These are phyloP conservation scores for Pseudozyma tsukubaensis DNA, from an alignment of 1,284 basidiomycete genomes.

Conservation along the genomic window DNA sequence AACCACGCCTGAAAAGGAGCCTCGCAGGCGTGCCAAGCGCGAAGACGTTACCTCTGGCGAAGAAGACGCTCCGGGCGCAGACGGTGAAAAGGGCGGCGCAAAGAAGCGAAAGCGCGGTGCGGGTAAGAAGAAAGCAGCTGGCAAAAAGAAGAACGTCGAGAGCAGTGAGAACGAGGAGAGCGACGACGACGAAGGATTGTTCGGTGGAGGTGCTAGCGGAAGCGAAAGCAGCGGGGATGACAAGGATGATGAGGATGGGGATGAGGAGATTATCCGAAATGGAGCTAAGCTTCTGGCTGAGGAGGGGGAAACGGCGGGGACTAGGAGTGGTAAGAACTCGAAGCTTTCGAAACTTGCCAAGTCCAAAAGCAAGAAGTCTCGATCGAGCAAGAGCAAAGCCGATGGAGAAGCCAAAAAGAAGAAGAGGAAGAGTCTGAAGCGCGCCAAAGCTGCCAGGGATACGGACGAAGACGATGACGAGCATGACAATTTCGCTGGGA, in stretches of 20 bases:
- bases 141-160: constrained; percentile 39
- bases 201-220: constrained; percentile 27
- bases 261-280: constrained; percentile 51
- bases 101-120: constrained; percentile 36
- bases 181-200: constrained; percentile 38
- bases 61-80: constrained; percentile 45
- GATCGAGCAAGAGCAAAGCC: constrained; percentile 9
- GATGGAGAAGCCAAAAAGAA: constrained; percentile 32
- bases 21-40: constrained; percentile 35
- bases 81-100: constrained; percentile 22
- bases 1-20: constrained; percentile 49
- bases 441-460: constrained; percentile 34
- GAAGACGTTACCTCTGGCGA: constrained; percentile 46
- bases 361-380: constrained; percentile 16
- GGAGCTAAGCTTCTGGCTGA: constrained; percentile 40
- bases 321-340: constrained; percentile 15
- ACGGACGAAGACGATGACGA: constrained; percentile 24
- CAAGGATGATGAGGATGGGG: constrained; percentile 47
- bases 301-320: constrained; percentile 28
- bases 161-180: constrained; percentile 35
- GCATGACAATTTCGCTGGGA: constrained; percentile 3
- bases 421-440: constrained; percentile 45
- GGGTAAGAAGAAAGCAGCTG: constrained; percentile 39
- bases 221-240: constrained; percentile 28
- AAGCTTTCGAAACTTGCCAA: constrained; percentile 30